phyloP scores from a whole-genome alignment of 1,139 yeast genomes.

The Yamadazyma epiphylla region DNA sequence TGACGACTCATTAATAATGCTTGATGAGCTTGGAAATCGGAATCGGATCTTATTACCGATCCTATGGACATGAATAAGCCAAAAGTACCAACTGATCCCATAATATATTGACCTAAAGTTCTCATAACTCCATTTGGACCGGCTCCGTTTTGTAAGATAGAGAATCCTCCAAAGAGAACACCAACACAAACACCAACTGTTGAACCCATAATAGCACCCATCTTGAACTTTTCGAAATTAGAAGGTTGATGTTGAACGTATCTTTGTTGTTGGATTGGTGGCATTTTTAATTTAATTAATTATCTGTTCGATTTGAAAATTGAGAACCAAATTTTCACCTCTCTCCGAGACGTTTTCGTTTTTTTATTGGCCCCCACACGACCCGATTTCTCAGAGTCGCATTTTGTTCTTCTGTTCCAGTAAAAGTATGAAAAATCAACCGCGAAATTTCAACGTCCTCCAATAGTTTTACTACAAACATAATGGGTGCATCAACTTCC shows the following conservation, averaged over 20 bases:
- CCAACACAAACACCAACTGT: slow-evolving; percentile 97
- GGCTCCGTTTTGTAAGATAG: slow-evolving; percentile 88
- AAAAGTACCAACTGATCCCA: slow-evolving; percentile 95
- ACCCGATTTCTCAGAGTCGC: too few relatives aligned
- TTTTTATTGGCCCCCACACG: too few relatives aligned
- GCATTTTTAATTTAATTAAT: too few relatives aligned
- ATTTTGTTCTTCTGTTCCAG: too few relatives aligned
- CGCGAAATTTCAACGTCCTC: too few relatives aligned
- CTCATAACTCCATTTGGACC: slow-evolving; percentile 99
- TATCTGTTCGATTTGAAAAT: too few relatives aligned
- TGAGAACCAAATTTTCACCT: too few relatives aligned
- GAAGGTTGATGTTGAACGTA: slow-evolving; percentile 78
- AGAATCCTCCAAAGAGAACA: slow-evolving; percentile 87
- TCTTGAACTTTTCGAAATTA: slow-evolving; percentile 91
- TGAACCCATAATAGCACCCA: slow-evolving; percentile 97
- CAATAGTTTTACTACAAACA: too few relatives aligned
- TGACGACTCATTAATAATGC: slow-evolving; percentile 35
- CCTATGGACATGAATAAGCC: slow-evolving; percentile 96
- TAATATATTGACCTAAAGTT: slow-evolving; percentile 92
- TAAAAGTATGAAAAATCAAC: too few relatives aligned
- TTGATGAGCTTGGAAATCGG: slow-evolving; percentile 42
- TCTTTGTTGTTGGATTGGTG: slow-evolving; percentile 79
- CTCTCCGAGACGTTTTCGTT: too few relatives aligned
- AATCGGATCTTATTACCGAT: slow-evolving; percentile 82
- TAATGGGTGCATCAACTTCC: slow-evolving; percentile 55